phyloP scores from a whole-genome alignment of 768 basidiomycete species.

The Fibroporia radiculosa region DNA sequence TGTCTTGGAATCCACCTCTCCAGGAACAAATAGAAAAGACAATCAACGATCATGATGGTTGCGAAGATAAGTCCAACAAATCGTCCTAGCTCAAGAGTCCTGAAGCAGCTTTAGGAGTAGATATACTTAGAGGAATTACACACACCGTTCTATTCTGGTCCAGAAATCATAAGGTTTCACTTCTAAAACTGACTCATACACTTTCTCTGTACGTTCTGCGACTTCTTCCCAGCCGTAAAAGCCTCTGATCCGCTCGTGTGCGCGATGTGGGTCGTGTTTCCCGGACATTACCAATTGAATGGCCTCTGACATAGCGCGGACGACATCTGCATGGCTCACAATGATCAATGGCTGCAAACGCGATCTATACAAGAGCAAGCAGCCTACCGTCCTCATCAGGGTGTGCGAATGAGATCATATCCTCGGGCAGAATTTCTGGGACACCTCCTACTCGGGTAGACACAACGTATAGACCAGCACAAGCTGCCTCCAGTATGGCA shows the following conservation, averaged over 20 bases:
- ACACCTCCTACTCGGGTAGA: constrained; percentile 93
- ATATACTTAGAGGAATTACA: background rate
- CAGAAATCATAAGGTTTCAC: constrained; percentile 62
- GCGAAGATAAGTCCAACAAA: constrained; percentile 86
- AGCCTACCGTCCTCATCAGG: constrained; percentile 86
- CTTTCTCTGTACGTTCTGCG: constrained; percentile 71
- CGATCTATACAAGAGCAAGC: background rate
- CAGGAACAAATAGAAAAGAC: constrained; percentile 77
- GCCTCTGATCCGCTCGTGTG: constrained; percentile 67
- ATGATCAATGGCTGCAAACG: background rate
- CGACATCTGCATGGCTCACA: constrained; percentile 54
- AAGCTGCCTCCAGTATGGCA: constrained; percentile 95
- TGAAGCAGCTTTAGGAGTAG: constrained; percentile 17
- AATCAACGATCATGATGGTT: constrained; percentile 82
- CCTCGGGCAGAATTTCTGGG: constrained; percentile 86
- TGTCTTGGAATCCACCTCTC: constrained; percentile 81
- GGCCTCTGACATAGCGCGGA: constrained; percentile 76
- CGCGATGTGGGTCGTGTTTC: constrained; percentile 63
- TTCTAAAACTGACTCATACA: constrained; percentile 65
- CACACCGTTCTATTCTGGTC: constrained; percentile 69
- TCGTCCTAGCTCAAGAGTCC: constrained; percentile 70
- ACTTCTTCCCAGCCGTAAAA: constrained; percentile 90
- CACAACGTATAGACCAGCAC: constrained; percentile 89
- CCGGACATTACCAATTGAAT: constrained; percentile 61
- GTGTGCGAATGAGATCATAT: constrained; percentile 92